These are phyloP conservation scores for Suillus alpinus DNA, from an alignment of 768 basidiomycete genomes.

Conservation along the genomic window DNA sequence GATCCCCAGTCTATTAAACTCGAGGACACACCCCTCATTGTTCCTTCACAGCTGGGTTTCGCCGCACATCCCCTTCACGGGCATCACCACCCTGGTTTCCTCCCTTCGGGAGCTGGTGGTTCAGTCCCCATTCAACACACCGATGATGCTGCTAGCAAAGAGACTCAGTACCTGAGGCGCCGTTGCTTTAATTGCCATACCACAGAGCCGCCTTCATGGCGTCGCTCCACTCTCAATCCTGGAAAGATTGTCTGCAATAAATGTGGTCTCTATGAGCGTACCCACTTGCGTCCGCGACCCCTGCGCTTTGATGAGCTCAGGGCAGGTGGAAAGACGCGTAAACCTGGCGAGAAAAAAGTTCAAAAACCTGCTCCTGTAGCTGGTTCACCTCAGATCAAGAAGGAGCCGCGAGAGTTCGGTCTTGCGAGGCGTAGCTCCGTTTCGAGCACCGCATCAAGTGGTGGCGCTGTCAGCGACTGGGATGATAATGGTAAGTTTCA, in stretches of 20 bases:
- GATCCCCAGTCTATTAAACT: conserved; percentile 53
- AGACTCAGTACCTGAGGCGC: conserved; percentile 86
- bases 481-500: conserved; percentile 66
- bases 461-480: conserved; percentile 68
- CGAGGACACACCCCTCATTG: conserved; percentile 57
- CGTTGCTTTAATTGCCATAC: conserved; percentile 92
- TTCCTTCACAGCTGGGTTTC: conserved; percentile 55
- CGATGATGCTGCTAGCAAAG: conserved; percentile 86
- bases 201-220: conserved; percentile 87
- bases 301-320: conserved; percentile 86
- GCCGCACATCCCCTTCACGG: conserved; percentile 28
- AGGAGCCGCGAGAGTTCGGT: conserved; percentile 54
- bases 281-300: conserved; percentile 78
- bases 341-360: conserved; percentile 39
- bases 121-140: conserved; percentile 76
- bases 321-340: conserved; percentile 78
- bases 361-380: conserved; percentile 31
- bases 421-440: conserved; percentile 61
- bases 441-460: conserved; percentile 51
- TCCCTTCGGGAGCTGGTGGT: conserved; percentile 39
- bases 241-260: conserved; percentile 96
- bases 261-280: conserved; percentile 88
- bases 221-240: conserved; percentile 82
- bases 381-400: conserved; percentile 52
- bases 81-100: conserved; percentile 37